Evolutionary conservation across 2,329 filamentous ascomycete species (phyloP), one percentile per base, ranked within the genome.

Genomic region (Scedosporium apiospermum): DNA sequence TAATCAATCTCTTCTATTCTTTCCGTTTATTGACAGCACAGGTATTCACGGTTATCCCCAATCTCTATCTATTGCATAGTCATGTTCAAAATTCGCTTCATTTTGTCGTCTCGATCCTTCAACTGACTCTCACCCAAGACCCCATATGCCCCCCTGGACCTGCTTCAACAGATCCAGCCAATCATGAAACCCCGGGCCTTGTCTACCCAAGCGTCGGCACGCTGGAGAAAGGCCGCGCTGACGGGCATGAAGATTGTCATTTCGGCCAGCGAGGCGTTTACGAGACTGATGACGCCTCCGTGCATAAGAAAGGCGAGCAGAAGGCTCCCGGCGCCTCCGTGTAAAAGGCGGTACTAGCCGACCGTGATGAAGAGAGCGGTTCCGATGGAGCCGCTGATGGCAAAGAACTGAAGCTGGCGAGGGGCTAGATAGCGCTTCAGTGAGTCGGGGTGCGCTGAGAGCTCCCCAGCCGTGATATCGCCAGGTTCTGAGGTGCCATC

Each of bases 241-340:
- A 88, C 79, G 23, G 86, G 86, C 78, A 86, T 84, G 65, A 81
- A 82, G 46, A 79, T 78, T 27, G 77, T 80, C 85, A 88, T 88
- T 70, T 88, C 86, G 6, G 86, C 86, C 64, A 87, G 77, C 65
- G 79, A 80, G 69, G 87, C 88, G 77, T 87, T 88, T 69, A 88
- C 82, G 57, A 85, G 74, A 21, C 69, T 67, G 75, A 70, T 41
- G 77, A 77, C 82, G 66, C 60, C 61, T 30, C 26, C 6, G 69
- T 88, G 86, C 49, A 85, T 65, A 38, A 77, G 75, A 69, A 83
- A 88, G 44, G 82, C 84, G 63, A 88, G 69, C 64, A 88, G 77
- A 49, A 88, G 73, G 63, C 78, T 81, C 57, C 73, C 75, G 2
- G 77, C 76, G 21, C 77, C 77, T 30, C 76, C 77, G n/a, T 67